Base-by-base conservation (phyloP, 768 basidiomycete species). In the Pleurotus djamor region DNA sequence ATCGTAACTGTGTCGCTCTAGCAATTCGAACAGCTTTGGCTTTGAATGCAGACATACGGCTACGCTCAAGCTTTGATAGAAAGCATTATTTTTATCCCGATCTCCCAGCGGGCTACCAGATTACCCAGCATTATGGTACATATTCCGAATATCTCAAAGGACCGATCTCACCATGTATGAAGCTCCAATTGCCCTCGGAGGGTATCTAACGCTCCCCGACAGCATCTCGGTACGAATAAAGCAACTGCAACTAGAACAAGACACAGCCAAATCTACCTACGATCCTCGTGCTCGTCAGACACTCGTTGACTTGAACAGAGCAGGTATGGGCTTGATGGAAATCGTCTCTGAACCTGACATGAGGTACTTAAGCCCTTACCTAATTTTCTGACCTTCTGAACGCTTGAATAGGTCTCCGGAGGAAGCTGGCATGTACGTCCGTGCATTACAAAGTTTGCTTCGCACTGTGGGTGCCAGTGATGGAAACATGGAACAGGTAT, bases 31-130 rank as follows among this genome's bases (percentile, higher is more conserved):
- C 94, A 0, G 92, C 95, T 0, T 66, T 95, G 1, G 95, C 95
- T 4, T 79, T 98, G 21, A 73, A 82, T 36, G 78, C 86, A 10
- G 63, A 80, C 4, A 78, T 96, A 52, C 91, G 91, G 63, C 63
- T 64, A 0, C 78, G 81, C 16, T 96, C 94, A 0, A 82, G 91
- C 0, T 98, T 98, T 66, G 97, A 98, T 72, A 80, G 97, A 64
- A 99, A 99, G 69, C 97, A 98, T 70, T 99, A 99, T 70, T 98
- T 98, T 72, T 98, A 99, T 68, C 83, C 92, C 4, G 97, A 98
- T 71, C 81, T 97, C 37, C 95, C 97, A 0, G 81, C 89, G 4
- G 96, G 96, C 0, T 98, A 95, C 72, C 97, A 99, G 74, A 96
- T 99, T 62, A 99, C 96, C 0, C 96, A 98, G 69, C 91, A 93